Evolutionary conservation across 2,329 filamentous ascomycete genomes (phyloP), one percentile per base, ranked within the genome.

Genomic region (Atkinsonella hypoxylon): DNA sequence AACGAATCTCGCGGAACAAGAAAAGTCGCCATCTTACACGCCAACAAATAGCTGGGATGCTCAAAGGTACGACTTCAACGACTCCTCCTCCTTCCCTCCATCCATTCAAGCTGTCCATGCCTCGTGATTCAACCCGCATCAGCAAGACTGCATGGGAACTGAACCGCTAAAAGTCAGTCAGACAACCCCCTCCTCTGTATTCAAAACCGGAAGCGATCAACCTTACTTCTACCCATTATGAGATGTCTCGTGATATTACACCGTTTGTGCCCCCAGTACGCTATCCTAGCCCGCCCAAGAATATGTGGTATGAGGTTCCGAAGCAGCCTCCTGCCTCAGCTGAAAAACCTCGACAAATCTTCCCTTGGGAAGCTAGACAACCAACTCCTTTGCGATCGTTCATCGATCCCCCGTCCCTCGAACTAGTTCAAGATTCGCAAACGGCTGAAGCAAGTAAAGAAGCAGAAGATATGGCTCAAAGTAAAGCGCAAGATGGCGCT

Each of bases 301-400:
- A 90, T 61, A 90, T 95, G 87, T 93, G 85, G 76, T 95, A 93
- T 63, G 74, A 91, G 59, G 78, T 94, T 36, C 89, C 89, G 5
- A 80, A 76, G 55, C 76, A 79, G 52, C 79, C 80, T 20, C 75
- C 79, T 45, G 71, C 66, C 22, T 59, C 62, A n/a, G 58, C 76
- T 42, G 73, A 82, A 56, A 77, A 71, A 54, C 78, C 82, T 13
- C 76, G 77, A 45, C 76, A 82, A 3, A 83, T 97, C 46, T 98
- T 98, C 65, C 93, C 93, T 0, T 98, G 93, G 93, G 93, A 98
- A 66, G 69, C 67, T 41, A 71, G 82, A 52, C 79, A 78, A 54
- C 76, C 83, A 12, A 79, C 74, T 59, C 70, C 81, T 5, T 71
- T 78, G 12, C 79, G 87, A 57, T 75, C 82, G 12, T 93, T 90